phyloP scores from a whole-genome alignment of 2,329 filamentous ascomycete species.

The Stemphylium vesicarium region DNA sequence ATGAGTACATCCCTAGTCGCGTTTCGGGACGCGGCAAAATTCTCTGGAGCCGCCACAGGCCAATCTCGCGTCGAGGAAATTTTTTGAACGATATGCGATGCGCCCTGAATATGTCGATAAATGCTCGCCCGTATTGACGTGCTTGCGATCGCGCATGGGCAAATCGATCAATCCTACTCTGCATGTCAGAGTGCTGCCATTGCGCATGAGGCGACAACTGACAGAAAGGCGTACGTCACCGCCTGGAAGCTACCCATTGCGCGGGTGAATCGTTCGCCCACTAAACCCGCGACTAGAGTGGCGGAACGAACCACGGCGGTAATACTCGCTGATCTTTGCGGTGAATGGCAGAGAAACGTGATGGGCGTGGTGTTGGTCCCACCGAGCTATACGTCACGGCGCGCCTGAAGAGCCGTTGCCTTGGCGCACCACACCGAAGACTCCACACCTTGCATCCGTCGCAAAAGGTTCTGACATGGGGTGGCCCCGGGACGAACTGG shows the following conservation, averaged over 20 bases:
- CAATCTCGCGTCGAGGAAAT: background rate
- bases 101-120: background rate
- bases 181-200: background rate
- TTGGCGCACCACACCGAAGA: conserved; percentile 10
- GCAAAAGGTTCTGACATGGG: conserved; percentile 11
- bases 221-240: background rate
- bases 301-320: conserved; percentile 14
- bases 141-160: background rate
- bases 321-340: conserved; percentile 19
- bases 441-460: conserved; percentile 11
- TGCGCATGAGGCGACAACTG: conserved; percentile 1
- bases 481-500: background rate
- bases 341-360: conserved; percentile 7
- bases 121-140: background rate
- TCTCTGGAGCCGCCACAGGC: conserved; percentile 2
- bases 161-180: background rate
- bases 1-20: conserved; percentile 8
- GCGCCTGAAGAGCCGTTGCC: conserved; percentile 14
- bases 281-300: conserved; percentile 1
- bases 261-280: background rate
- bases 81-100: background rate
- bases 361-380: conserved; percentile 4
- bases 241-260: background rate
- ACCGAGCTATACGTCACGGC: conserved; percentile 21
- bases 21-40: conserved; percentile 12